Evolutionary conservation across 345 rosid genomes (phyloP), one percentile per base, ranked within the genome.

Genomic region (Carallia pectinifolia): DNA sequence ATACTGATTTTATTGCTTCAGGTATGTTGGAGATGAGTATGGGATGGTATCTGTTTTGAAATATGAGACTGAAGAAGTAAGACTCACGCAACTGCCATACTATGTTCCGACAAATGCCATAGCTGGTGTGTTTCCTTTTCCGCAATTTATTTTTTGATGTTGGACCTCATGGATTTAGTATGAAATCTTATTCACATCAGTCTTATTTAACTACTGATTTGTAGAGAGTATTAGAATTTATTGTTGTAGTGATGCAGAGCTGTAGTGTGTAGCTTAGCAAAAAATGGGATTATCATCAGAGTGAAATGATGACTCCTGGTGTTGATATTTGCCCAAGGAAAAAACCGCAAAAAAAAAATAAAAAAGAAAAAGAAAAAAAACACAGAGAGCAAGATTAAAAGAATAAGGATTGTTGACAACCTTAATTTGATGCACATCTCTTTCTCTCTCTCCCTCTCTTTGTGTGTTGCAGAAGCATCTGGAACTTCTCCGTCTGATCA

Each of bases 21-120:
- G 79, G 71, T 76, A 71, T 62, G 64, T 76, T 48, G 80, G 80
- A 36, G 80, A 76, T 30, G 76, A 76, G 67, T 71, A 66, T 37
- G 80, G 80, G 30, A 71, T 71, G 76, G 65, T 76, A 6, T 71
- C 18, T 44, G 80, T 76, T 18, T 61, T 71, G 16, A 67, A 67
- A 38, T 76, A 71, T 67, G 72, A 66, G 58, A 52, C 59, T 7
- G 73, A 76, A 18, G 72, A 63, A 27, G 34, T 13, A 18, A 66
- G 62, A 62, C 53, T 76, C 8, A 17, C 56, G 50, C 71, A 27
- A 2, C 53, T 71, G 33, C 80, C 80, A 47, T 76, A 76, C 47
- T 53, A 66, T 66, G 76, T 76, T 48, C 71, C 73, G 1, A 23
- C 65, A 62, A 53, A 67, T 56, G 47, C 72, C 48, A 72, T 72